Conservation (phyloP, 148 eudicot genomes). For the Euryodendron excelsum region DNA sequence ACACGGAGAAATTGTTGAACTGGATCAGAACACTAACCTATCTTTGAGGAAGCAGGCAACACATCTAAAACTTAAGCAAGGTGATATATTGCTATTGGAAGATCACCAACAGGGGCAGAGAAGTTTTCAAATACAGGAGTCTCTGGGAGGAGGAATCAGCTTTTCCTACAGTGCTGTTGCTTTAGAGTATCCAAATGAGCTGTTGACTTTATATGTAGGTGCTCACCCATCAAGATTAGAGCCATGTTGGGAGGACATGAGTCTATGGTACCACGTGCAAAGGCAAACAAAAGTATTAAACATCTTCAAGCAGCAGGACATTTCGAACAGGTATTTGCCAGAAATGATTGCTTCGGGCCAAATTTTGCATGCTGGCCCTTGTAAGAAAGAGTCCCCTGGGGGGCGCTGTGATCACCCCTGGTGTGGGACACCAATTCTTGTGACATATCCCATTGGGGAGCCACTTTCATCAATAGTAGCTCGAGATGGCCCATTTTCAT, state of each 20-base stretch:
- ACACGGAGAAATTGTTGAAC: constrained; percentile 52
- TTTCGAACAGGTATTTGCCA: constrained; percentile 59
- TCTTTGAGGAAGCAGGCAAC: constrained; percentile 36
- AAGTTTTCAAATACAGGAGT: constrained; percentile 51
- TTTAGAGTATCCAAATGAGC: constrained; percentile 38
- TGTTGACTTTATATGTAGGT: constrained; percentile 55
- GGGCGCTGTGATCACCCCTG: constrained; percentile 72
- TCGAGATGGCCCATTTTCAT: constrained; percentile 53
- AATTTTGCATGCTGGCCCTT: constrained; percentile 62
- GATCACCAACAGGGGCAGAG: constrained; percentile 53
- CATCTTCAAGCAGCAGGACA: constrained; percentile 54
- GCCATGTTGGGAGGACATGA: constrained; percentile 86
- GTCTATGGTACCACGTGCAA: constrained; percentile 84
- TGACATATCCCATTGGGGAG: constrained; percentile 63
- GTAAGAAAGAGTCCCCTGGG: constrained; percentile 49
- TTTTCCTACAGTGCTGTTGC: constrained; percentile 50
- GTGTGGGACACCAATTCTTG: constrained; percentile 77
- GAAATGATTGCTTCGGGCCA: constrained; percentile 69
- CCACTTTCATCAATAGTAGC: constrained; percentile 46
- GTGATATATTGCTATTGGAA: constrained; percentile 51
- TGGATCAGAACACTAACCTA: constrained; percentile 39
- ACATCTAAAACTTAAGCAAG: constrained; percentile 51
- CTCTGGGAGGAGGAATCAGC: constrained; percentile 39
- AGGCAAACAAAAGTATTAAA: constrained; percentile 77
- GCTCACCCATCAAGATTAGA: constrained; percentile 76